Evolutionary conservation across 176 grass and related monocot genomes (phyloP).

Genomic region (Oryza glaberrima): DNA sequence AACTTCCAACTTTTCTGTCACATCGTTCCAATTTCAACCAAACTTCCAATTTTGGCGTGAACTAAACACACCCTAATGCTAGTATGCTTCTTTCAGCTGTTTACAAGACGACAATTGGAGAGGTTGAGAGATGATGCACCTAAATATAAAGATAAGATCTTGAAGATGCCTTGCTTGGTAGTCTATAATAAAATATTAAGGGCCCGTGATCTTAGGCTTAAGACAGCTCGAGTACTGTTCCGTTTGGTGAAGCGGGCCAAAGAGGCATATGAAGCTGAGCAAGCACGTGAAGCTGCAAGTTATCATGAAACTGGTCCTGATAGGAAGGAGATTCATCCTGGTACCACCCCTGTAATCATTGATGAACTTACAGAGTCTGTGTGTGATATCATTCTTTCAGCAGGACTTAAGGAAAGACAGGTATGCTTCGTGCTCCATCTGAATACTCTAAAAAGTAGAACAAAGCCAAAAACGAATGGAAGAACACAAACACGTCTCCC

Average conservation of each 20-base stretch:
- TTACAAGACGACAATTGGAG: too few species aligned
- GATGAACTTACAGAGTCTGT: constrained; percentile 53
- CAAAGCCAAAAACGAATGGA: too few species aligned
- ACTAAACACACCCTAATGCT: too few species aligned
- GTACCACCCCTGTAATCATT: constrained; percentile 62
- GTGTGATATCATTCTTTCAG: constrained; percentile 67
- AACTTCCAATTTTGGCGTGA: too few species aligned
- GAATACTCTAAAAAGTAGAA: too few species aligned
- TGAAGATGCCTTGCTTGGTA: too few species aligned
- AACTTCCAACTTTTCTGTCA: too few species aligned
- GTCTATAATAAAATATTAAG: too few species aligned
- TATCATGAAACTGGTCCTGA: constrained; percentile 65
- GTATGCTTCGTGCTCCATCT: constrained; percentile 42
- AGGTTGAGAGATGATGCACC: too few species aligned
- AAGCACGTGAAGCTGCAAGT: constrained; percentile 41
- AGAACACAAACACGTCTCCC: neutral
- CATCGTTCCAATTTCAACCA: too few species aligned
- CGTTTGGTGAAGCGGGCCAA: neutral
- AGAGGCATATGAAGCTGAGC: neutral
- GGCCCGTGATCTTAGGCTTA: neutral
- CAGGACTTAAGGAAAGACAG: constrained; percentile 72
- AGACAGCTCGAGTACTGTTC: neutral
- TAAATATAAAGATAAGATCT: too few species aligned
- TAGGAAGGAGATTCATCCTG: constrained; percentile 69
- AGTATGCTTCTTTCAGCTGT: too few species aligned